These are phyloP conservation scores for Coemansia sp. DNA, from an alignment of 192 early-diverging fungal species.

Conservation along the genomic window DNA sequence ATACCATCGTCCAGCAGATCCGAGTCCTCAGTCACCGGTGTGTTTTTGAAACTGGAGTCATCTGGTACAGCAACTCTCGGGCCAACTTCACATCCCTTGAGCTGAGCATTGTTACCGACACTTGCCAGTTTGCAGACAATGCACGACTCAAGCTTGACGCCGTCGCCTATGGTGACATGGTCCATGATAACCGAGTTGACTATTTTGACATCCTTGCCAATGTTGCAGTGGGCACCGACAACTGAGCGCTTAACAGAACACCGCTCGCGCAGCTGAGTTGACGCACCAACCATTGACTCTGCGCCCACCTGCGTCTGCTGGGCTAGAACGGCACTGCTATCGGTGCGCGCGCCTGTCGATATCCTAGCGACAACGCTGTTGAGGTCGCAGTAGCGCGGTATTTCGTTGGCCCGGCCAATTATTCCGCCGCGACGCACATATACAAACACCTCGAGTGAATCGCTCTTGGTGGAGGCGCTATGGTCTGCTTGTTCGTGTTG, in stretches of 20 bases:
- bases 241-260: slow-evolving; percentile 92
- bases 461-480: slow-evolving; percentile 47
- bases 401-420: slow-evolving; percentile 80
- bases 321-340: slow-evolving; percentile 67
- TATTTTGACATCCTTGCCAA: slow-evolving; percentile 97
- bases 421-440: slow-evolving; percentile 69
- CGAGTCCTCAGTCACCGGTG: slow-evolving; percentile 5
- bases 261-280: slow-evolving; percentile 85
- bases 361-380: slow-evolving; percentile 70
- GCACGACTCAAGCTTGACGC: slow-evolving; percentile 85
- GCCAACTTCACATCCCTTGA: slow-evolving; percentile 83
- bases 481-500: slow-evolving; percentile 21
- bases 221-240: slow-evolving; percentile 89
- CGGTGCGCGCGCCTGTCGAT: slow-evolving; percentile 58
- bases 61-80: slow-evolving; percentile 24
- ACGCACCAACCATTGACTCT: slow-evolving; percentile 89
- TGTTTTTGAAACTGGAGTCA: slow-evolving; percentile 15
- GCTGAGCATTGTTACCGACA: slow-evolving; percentile 67
- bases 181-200: slow-evolving; percentile 96
- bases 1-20: slow-evolving; percentile 19
- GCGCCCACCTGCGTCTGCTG: slow-evolving; percentile 75
- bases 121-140: slow-evolving; percentile 82
- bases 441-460: slow-evolving; percentile 54
- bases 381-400: slow-evolving; percentile 81
- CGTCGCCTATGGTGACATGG: slow-evolving; percentile 89